Percentiles rank a stretch among this genome's conserved stretches.
These are phyloP conservation scores for Mesembryanthemum crystallinum DNA, from an alignment of 148 eudicot genomes.

Conservation along the genomic window DNA sequence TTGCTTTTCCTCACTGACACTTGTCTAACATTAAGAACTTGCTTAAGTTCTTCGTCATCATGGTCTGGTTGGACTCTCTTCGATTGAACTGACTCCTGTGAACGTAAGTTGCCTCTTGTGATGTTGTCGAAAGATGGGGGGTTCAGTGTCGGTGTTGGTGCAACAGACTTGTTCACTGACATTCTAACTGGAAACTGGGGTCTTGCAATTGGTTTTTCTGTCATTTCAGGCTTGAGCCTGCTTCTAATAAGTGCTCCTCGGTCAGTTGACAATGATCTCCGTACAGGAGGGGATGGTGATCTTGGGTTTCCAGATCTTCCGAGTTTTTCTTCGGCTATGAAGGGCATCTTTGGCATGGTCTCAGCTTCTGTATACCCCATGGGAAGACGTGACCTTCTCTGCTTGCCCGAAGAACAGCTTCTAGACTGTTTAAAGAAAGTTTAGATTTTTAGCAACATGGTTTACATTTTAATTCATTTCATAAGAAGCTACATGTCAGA, in stretches of 20 bases:
- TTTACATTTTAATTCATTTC: not conserved
- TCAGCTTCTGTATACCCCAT: conserved; percentile 60
- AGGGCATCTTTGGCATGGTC: conserved; percentile 48
- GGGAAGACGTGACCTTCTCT: conserved; percentile 57
- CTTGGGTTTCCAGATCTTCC: conserved; percentile 38
- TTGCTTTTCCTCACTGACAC: conserved; percentile 53
- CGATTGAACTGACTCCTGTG: not conserved
- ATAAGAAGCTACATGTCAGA: not conserved
- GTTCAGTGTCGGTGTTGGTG: conserved; percentile 30
- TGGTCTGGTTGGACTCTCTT: conserved; percentile 41
- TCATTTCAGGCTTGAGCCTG: conserved; percentile 58
- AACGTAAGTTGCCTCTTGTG: conserved; percentile 19
- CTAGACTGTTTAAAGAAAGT: conserved; percentile 52
- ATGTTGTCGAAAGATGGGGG: conserved; percentile 20
- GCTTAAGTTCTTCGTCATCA: conserved; percentile 60
- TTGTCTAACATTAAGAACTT: conserved; percentile 52
- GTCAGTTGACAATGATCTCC: conserved; percentile 84
- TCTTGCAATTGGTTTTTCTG: conserved; percentile 43
- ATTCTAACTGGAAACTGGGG: conserved; percentile 49
- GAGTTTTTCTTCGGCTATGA: conserved; percentile 55
- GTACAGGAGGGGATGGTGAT: conserved; percentile 84
- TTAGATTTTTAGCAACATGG: not conserved
- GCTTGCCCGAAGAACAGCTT: conserved; percentile 75
- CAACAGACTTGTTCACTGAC: conserved; percentile 48
- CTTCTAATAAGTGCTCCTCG: conserved; percentile 60